Base-by-base conservation (phyloP, 306 rosid genomes). In the Oemleria cerasiformis region DNA sequence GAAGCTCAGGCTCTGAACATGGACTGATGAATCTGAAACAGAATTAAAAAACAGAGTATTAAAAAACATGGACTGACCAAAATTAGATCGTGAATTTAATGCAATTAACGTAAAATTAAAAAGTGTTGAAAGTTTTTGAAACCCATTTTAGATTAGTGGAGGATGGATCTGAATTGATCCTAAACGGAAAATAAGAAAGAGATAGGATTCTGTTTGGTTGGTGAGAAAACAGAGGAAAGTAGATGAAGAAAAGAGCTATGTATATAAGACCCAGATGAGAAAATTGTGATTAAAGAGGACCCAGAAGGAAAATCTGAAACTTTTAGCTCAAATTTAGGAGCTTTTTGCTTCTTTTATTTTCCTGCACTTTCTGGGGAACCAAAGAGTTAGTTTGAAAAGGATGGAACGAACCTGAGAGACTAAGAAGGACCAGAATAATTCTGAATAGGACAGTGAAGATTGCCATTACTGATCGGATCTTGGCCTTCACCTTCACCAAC, bases 391-490 rank as follows among this genome's bases (percentile, higher is more conserved):
- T 51, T 68, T 34, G 73, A 51, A 20, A 59, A 54, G 21, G 3
- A 30, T 30, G 65, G 78, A 48, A 64, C 75, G 61, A 75, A 89
- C 96, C 91, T 57, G 92, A 82, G 67, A 88, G 58, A 77, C 61
- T 51, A 41, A 88, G 80, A 78, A 85, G 73, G 82, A 80, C 53
- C 67, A 85, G 77, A 42, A 88, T 54, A 56, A 73, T 53, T 60
- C 56, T 78, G 80, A 80, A 79, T 74, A 73, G 20, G 72, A 62
- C 58, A 74, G 79, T 70, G 74, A 11, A 74, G 66, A 5, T 74
- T 61, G 89, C 78, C 71, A 79, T 83, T 58, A 19, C 50, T 73
- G 86, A 84, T 68, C 71, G 63, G 71, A 82, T 73, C 21, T 72
- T 78, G 68, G 68, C 74, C 70, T 85, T 71, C 36, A 30, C 13